Conservation (phyloP, 176 grass and related monocot species). For the Olyra latifolia region DNA sequence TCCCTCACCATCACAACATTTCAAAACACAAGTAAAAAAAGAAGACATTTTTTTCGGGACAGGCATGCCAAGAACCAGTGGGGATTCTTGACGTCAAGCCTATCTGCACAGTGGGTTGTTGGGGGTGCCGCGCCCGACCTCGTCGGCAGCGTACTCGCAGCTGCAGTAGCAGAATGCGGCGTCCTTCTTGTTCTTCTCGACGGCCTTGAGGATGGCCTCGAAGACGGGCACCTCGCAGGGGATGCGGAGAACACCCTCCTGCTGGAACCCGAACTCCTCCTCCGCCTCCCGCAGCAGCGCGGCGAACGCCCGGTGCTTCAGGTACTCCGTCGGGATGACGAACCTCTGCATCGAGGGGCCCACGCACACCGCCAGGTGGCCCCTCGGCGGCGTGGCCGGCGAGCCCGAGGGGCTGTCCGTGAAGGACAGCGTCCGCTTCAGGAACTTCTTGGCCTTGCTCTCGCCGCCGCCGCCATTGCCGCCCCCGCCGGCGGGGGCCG, state of each 20-base stretch:
- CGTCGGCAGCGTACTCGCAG: slow-evolving; percentile 45
- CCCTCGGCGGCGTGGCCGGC: slow-evolving; percentile 40
- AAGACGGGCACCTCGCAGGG: slow-evolving; percentile 70
- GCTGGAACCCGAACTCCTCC: slow-evolving; percentile 85
- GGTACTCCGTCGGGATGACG: slow-evolving; percentile 75
- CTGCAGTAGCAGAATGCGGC: slow-evolving; percentile 52
- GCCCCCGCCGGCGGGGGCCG: slow-evolving; percentile 8
- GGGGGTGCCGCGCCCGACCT: slow-evolving; percentile 21
- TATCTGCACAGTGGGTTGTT: slow-evolving; percentile 62
- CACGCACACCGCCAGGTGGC: slow-evolving; percentile 66
- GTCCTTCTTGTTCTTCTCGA: slow-evolving; percentile 57
- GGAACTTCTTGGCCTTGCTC: slow-evolving; percentile 89
- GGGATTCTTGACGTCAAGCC: background rate
- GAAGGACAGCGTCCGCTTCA: slow-evolving; percentile 87
- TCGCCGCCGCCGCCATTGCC: slow-evolving; percentile 34
- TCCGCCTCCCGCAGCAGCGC: slow-evolving; percentile 68
- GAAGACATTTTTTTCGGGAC: background rate
- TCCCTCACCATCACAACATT: slow-evolving; percentile 46
- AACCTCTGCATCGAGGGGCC: slow-evolving; percentile 58
- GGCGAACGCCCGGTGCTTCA: slow-evolving; percentile 59
- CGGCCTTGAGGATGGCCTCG: slow-evolving; percentile 49
- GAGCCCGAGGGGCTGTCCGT: slow-evolving; percentile 43
- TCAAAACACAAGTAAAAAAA: background rate
- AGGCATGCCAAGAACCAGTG: background rate
- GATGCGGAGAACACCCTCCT: slow-evolving; percentile 76